These are phyloP conservation scores for Monosporascus sp. DNA, from an alignment of 2,329 filamentous ascomycete genomes.

Conservation along the genomic window DNA sequence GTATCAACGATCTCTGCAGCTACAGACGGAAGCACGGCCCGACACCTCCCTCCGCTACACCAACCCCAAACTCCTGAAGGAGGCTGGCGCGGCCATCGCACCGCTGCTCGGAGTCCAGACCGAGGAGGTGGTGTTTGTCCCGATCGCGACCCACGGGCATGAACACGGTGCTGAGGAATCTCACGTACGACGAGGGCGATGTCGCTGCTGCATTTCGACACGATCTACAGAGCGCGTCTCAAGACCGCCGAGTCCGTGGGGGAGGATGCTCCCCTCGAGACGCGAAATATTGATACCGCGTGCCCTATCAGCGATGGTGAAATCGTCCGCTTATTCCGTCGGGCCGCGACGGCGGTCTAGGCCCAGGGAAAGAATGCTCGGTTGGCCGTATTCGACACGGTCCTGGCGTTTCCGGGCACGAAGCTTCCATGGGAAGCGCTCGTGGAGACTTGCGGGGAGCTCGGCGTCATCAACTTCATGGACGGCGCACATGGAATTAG, in stretches of 20 bases:
- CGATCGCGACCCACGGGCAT: slow-evolving; percentile 66
- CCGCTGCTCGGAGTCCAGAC: slow-evolving; percentile 50
- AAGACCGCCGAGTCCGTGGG: too few species aligned
- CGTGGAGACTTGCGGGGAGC: slow-evolving; percentile 46
- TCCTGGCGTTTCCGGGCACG: slow-evolving; percentile 62
- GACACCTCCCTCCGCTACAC: slow-evolving; percentile 59
- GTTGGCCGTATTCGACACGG: slow-evolving; percentile 62
- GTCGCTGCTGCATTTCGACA: slow-evolving; percentile 58
- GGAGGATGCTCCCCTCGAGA: too few species aligned
- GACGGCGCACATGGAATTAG: slow-evolving; percentile 69
- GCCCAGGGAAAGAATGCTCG: slow-evolving; percentile 45
- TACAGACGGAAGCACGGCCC: slow-evolving; percentile 52
- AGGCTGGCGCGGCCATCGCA: slow-evolving; percentile 50
- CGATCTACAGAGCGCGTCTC: slow-evolving; percentile 52
- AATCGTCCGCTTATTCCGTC: too few species aligned
- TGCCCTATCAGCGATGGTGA: too few species aligned
- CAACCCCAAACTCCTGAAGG: slow-evolving; percentile 46
- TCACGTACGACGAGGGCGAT: slow-evolving; percentile 53
- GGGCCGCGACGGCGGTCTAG: slow-evolving; percentile 29
- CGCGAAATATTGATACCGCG: too few species aligned
- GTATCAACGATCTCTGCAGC: slow-evolving; percentile 48
- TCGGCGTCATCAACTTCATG: slow-evolving; percentile 56
- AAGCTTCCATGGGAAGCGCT: slow-evolving; percentile 63
- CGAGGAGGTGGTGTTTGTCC: slow-evolving; percentile 57
- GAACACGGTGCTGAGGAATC: slow-evolving; percentile 61